Percentiles rank a stretch among this genome's conserved stretches.
These are phyloP conservation scores for Cytospora piceicola DNA, from an alignment of 2,329 filamentous ascomycete species.

Conservation along the genomic window DNA sequence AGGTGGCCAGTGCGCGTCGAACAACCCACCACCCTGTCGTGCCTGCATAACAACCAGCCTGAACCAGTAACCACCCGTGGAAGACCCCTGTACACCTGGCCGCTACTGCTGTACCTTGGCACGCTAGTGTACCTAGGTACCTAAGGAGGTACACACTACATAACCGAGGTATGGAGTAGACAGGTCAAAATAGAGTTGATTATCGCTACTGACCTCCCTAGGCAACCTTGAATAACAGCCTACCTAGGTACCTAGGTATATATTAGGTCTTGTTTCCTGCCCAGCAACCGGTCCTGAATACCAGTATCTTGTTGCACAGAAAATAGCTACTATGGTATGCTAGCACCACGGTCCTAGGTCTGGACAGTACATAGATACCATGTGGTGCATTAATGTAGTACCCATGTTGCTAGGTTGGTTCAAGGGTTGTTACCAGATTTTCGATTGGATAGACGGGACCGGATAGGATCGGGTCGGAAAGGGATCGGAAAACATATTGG, in stretches of 20 bases:
- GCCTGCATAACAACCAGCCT: neutral
- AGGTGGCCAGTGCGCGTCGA: neutral
- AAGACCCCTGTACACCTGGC: neutral
- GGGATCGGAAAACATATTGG: neutral
- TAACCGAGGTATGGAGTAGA: neutral
- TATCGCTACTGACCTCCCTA: no score
- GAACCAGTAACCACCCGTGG: neutral
- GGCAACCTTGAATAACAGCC: no score
- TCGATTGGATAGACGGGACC: neutral
- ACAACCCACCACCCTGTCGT: neutral
- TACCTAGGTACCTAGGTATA: no score
- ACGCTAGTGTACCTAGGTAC: neutral
- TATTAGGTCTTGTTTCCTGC: no score
- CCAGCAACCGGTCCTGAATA: no score
- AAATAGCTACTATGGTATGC: no score
- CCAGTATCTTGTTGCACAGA: no score
- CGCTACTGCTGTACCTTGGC: no score
- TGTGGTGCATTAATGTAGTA: no score
- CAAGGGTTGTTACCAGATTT: neutral
- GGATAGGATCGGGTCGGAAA: neutral
- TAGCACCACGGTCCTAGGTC: no score
- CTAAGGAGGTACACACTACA: neutral
- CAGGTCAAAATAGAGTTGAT: neutral
- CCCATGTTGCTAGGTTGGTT: no score
- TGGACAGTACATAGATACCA: no score